Conservation (phyloP, 345 rosid species). For the Citrus unshiu region DNA sequence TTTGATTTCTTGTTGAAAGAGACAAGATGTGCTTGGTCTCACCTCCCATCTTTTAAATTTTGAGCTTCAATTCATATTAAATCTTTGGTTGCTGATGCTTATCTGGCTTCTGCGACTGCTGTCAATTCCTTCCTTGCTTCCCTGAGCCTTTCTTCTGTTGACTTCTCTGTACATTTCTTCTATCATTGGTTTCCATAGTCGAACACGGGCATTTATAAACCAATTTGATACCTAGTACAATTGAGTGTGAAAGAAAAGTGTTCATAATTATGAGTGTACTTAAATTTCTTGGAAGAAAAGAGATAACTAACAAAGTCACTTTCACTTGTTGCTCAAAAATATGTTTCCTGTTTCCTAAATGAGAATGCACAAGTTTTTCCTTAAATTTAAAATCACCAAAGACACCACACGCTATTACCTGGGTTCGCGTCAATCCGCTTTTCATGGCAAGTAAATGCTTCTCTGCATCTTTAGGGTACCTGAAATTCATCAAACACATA, state of each 20-base stretch:
- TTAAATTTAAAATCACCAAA: background rate
- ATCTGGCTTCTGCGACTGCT: constrained; percentile 28
- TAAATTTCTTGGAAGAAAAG: background rate
- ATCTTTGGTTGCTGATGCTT: constrained; percentile 30
- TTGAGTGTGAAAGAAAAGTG: background rate
- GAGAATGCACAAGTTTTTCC: background rate
- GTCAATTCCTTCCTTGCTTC: constrained; percentile 30
- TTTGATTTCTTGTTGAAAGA: background rate
- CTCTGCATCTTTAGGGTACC: constrained; percentile 97
- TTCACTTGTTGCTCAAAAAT: background rate
- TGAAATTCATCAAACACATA: constrained; percentile 12
- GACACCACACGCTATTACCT: constrained; percentile 37
- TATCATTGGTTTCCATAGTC: constrained; percentile 97
- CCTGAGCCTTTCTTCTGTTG: constrained; percentile 54
- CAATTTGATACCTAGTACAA: constrained; percentile 80
- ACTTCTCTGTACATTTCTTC: constrained; percentile 93
- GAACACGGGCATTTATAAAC: constrained; percentile 96
- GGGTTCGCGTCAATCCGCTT: constrained; percentile 96
- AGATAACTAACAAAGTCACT: background rate
- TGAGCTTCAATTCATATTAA: constrained; percentile 13
- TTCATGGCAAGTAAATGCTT: constrained; percentile 88
- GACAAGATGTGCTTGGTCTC: background rate
- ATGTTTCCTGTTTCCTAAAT: background rate
- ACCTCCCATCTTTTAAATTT: background rate
- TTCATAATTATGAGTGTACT: background rate